Conservation (phyloP, 768 basidiomycete genomes). For the Termitomyces heimii region DNA sequence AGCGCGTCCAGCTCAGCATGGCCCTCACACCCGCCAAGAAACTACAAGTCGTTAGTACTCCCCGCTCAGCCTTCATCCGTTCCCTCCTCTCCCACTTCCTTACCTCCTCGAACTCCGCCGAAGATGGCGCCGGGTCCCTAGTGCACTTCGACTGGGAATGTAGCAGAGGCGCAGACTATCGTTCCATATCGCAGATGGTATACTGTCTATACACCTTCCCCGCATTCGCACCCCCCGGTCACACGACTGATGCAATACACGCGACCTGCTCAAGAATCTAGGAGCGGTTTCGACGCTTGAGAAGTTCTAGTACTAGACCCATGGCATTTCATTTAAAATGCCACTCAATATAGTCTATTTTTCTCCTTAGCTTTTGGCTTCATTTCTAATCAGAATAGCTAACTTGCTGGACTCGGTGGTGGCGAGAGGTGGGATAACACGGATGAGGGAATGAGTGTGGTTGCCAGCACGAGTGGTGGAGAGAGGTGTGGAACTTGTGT, state of each 20-base stretch:
- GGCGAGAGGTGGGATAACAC: too few species aligned
- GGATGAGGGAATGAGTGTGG: too few species aligned
- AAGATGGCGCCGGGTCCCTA: slow-evolving; percentile 27
- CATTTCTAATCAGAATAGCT: too few species aligned
- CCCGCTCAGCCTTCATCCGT: slow-evolving; percentile 56
- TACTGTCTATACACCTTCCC: slow-evolving; percentile 41
- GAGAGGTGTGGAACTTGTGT: not conserved
- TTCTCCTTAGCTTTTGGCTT: too few species aligned
- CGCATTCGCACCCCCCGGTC: slow-evolving; percentile 13
- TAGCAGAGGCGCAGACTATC: slow-evolving; percentile 49
- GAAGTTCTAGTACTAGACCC: slow-evolving; percentile 18
- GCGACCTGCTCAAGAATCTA: slow-evolving; percentile 44
- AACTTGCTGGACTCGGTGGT: not conserved
- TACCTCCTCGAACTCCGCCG: slow-evolving; percentile 51
- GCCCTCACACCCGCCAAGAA: slow-evolving; percentile 63
- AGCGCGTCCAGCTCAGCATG: slow-evolving; percentile 78
- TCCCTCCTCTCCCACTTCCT: slow-evolving; percentile 43
- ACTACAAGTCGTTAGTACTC: slow-evolving; percentile 57
- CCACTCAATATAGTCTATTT: too few species aligned
- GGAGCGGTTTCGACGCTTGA: slow-evolving; percentile 17
- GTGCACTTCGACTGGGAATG: slow-evolving; percentile 43
- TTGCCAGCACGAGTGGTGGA: not conserved
- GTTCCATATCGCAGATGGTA: slow-evolving; percentile 50
- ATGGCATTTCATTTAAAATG: too few species aligned
- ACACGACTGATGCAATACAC: slow-evolving; percentile 21